These are phyloP conservation scores for Angophora floribunda DNA, from an alignment of 345 rosid species.

Conservation along the genomic window DNA sequence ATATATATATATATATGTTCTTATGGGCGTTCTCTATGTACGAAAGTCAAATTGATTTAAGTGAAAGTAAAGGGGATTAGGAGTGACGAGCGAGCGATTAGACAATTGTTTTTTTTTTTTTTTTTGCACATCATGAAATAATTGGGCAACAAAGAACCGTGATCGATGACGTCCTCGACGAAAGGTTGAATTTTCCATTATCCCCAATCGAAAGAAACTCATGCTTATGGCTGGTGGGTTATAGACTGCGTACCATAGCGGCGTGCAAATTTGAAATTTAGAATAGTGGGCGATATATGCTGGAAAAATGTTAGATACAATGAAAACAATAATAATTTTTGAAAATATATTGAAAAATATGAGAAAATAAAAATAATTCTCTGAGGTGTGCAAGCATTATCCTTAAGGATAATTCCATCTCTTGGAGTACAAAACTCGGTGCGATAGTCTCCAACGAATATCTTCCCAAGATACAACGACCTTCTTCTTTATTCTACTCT, in stretches of 20 bases:
- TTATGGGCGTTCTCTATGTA: background rate
- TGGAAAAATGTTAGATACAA: no score
- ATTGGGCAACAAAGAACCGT: background rate
- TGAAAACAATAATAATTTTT: no score
- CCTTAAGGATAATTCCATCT: no score
- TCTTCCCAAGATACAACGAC: no score
- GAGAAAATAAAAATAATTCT: no score
- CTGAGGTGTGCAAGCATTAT: no score
- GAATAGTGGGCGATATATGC: background rate
- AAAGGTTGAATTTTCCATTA: background rate
- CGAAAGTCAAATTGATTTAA: background rate
- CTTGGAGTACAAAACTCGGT: no score
- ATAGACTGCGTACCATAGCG: accelerated
- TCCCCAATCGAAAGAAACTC: background rate
- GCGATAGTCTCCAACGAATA: no score
- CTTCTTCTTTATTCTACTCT: no score
- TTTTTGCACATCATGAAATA: background rate
- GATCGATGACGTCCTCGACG: accelerated
- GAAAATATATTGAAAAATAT: no score
- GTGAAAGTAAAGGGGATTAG: background rate
- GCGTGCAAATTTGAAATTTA: background rate
- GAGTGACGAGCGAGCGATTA: background rate
- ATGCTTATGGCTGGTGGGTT: accelerated
- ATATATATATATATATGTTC: background rate
- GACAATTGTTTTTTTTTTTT: background rate